Conservation (phyloP, 2,329 filamentous ascomycete genomes). For the Aspergillus flavus region DNA sequence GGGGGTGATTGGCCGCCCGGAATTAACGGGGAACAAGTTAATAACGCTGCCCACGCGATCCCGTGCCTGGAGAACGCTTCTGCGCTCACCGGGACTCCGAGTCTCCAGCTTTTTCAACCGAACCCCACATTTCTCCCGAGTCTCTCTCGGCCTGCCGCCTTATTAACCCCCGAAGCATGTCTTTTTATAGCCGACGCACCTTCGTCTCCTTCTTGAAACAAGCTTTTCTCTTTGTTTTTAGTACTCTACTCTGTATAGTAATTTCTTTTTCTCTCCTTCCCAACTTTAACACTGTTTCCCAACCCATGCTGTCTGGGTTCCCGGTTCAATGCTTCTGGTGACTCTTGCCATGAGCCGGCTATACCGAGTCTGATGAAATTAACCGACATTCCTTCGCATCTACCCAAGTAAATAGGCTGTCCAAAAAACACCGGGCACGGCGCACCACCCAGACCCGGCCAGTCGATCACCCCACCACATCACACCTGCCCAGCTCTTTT, state of each 20-base stretch:
- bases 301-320: too few relatives aligned
- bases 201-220: background rate
- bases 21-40: background rate
- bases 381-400: background rate
- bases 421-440: background rate
- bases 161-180: background rate
- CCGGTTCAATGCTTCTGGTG: background rate
- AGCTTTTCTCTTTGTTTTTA: background rate
- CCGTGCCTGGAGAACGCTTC: background rate
- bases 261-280: background rate
- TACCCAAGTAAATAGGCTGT: background rate
- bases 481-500: background rate
- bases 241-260: background rate
- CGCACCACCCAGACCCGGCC: background rate
- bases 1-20: background rate
- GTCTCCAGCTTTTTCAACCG: constrained; percentile 4
- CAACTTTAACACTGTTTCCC: too few relatives aligned
- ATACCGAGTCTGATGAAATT: background rate
- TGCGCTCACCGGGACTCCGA: background rate
- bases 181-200: background rate
- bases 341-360: background rate
- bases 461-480: background rate
- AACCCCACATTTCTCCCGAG: constrained; percentile 7
- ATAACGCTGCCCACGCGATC: background rate
- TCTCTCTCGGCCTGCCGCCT: constrained; percentile 2